Conservation (phyloP, 148 eudicot species). For the Nepenthes gracilis region DNA sequence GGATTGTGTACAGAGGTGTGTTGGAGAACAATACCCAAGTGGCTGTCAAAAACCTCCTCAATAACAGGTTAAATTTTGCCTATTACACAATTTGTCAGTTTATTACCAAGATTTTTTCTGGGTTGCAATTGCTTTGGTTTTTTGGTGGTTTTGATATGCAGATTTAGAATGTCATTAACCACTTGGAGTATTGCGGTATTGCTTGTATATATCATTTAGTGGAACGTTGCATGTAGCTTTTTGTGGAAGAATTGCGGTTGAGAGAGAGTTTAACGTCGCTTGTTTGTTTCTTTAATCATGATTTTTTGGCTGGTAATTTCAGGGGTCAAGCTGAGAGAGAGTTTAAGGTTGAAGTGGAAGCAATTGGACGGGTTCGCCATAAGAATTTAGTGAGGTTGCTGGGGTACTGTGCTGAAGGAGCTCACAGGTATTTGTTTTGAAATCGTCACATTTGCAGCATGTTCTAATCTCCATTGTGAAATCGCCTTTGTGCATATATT, state of each 20-base stretch:
- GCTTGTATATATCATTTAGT: no score
- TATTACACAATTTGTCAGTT: background rate
- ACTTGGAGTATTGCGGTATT: no score
- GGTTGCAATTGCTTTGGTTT: no score
- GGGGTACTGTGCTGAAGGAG: conserved; percentile 95
- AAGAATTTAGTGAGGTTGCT: conserved; percentile 81
- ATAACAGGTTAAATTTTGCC: conserved; percentile 43
- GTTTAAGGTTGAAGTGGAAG: conserved; percentile 93
- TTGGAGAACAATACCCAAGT: conserved; percentile 31
- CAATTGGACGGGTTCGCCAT: conserved; percentile 88
- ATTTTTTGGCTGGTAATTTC: conserved; percentile 1
- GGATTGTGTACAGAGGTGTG: conserved; percentile 66
- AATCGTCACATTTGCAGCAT: background rate
- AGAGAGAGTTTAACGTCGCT: background rate
- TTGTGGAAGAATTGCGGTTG: background rate
- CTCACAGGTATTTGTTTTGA: conserved; percentile 48
- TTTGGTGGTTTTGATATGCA: no score
- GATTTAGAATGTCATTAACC: no score
- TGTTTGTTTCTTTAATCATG: background rate
- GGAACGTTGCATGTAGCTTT: background rate
- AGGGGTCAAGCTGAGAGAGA: conserved; percentile 98
- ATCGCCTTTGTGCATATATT: no score
- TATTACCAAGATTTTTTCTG: background rate
- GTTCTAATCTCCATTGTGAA: background rate
- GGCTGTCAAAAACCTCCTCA: conserved; percentile 87